A percentile compares a stretch with the other conserved stretches of the same genome.
phyloP scores from a whole-genome alignment of 2,329 filamentous ascomycete genomes.

The Colletotrichum neosansevieriae region DNA sequence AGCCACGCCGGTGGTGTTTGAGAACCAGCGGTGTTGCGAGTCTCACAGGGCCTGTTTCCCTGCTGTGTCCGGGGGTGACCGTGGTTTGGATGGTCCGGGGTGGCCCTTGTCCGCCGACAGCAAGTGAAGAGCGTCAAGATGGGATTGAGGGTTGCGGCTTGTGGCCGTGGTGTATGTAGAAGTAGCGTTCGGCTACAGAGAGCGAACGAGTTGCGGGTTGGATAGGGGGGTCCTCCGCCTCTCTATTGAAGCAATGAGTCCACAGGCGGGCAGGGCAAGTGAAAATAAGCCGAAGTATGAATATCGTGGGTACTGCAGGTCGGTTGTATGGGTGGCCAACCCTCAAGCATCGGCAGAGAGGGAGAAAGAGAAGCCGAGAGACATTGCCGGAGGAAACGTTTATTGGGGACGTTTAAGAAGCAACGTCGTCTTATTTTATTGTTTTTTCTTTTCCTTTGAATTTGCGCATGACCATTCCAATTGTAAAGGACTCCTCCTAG shows the following conservation, averaged over 20 bases:
- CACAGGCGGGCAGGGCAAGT: not conserved
- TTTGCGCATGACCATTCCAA: not conserved
- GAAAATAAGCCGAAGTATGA: not conserved
- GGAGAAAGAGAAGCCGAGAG: no score
- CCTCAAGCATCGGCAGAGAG: not conserved
- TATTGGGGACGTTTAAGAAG: not conserved
- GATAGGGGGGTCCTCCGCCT: not conserved
- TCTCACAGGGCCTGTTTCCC: constrained; percentile 39
- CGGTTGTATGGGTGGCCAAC: not conserved
- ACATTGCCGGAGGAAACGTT: no score
- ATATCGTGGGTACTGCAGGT: not conserved
- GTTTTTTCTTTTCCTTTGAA: not conserved
- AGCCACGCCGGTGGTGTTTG: constrained; percentile 40
- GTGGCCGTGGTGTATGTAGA: constrained; percentile 14
- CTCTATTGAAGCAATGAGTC: not conserved
- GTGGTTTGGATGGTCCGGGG: constrained; percentile 31
- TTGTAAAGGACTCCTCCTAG: constrained; percentile 1
- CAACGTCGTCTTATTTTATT: not conserved
- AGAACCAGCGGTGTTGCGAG: constrained; percentile 34
- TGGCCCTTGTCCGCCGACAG: constrained; percentile 25
- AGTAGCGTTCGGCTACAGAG: constrained; percentile 15
- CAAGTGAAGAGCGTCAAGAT: constrained; percentile 25
- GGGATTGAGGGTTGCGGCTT: constrained; percentile 23
- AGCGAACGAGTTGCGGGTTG: not conserved
- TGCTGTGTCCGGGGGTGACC: constrained; percentile 32